A percentile compares a stretch with the other conserved stretches of the same genome.
Evolutionary conservation across 2,329 filamentous ascomycete genomes (phyloP).

Genomic region (Neonectria faginata): DNA sequence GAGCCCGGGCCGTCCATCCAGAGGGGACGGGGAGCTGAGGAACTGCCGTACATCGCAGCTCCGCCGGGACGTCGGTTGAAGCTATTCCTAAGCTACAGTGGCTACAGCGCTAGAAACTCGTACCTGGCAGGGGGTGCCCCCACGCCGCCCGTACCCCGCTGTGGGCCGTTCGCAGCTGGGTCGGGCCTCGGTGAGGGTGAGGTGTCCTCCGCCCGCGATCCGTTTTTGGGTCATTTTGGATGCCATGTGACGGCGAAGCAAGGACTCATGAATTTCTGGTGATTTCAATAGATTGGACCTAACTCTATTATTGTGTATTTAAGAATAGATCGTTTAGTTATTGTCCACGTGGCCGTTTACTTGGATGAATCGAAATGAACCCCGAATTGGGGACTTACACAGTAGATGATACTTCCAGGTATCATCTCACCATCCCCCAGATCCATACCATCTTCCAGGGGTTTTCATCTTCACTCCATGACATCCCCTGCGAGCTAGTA

Average conservation of each 20-base stretch:
- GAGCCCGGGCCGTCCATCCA: neutral
- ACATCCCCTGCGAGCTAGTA: neutral
- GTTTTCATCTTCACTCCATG: neutral
- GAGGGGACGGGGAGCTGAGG: neutral
- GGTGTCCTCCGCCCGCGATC: neutral
- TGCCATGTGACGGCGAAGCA: neutral
- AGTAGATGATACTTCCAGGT: no score
- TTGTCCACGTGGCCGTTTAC: neutral
- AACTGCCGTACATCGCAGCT: slow-evolving; percentile 11
- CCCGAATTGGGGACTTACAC: neutral
- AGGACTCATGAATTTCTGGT: neutral
- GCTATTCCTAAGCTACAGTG: neutral
- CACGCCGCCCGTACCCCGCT: slow-evolving; percentile 24
- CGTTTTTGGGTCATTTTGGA: neutral
- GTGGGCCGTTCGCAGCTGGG: slow-evolving; percentile 9
- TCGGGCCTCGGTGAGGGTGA: neutral
- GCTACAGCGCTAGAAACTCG: slow-evolving; percentile 1
- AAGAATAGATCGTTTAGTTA: neutral
- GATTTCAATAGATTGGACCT: neutral
- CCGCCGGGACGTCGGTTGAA: neutral
- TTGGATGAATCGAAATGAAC: neutral
- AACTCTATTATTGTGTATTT: neutral
- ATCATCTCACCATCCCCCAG: neutral
- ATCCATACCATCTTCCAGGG: slow-evolving; percentile 3
- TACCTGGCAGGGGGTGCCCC: slow-evolving; percentile 7